These are phyloP conservation scores for Trichosanthes cucumerina DNA, from an alignment of 306 rosid species.

Conservation along the genomic window DNA sequence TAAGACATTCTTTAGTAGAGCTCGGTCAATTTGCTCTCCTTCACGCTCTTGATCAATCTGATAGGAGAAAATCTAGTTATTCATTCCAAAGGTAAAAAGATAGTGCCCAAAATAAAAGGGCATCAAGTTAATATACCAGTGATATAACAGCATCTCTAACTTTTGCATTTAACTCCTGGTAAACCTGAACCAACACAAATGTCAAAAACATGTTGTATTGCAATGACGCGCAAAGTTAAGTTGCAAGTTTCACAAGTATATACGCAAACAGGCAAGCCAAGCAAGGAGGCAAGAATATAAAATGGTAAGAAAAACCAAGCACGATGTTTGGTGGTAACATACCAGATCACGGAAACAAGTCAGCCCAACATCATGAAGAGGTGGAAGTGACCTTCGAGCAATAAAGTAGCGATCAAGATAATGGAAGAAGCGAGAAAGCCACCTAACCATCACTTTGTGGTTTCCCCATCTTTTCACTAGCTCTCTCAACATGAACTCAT, in stretches of 20 bases:
- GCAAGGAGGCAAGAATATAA: not conserved
- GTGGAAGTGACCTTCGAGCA: conserved; percentile 40
- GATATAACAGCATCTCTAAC: conserved; percentile 51
- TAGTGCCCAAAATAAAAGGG: not conserved
- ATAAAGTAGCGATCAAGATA: conserved; percentile 48
- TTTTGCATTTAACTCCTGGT: conserved; percentile 48
- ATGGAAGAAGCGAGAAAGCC: conserved; percentile 52
- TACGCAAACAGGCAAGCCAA: not conserved
- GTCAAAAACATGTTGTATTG: not conserved
- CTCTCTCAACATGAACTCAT: conserved; percentile 54
- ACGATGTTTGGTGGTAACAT: conserved; percentile 14
- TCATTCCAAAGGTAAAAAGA: not conserved
- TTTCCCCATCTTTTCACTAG: conserved; percentile 72
- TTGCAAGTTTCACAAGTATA: not conserved
- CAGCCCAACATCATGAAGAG: conserved; percentile 50
- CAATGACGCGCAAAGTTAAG: not conserved
- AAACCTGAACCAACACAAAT: conserved; percentile 34
- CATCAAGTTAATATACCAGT: conserved; percentile 29
- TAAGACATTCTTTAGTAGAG: conserved; percentile 41
- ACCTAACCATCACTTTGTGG: conserved; percentile 62
- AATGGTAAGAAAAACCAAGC: not conserved
- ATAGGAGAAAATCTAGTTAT: not conserved
- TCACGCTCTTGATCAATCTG: conserved; percentile 53
- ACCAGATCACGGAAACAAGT: conserved; percentile 61
- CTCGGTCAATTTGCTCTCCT: conserved; percentile 52